Evolutionary conservation across 2,329 filamentous ascomycete genomes (phyloP), one percentile per base, ranked within the genome.

Genomic region (Fusarium sp.): DNA sequence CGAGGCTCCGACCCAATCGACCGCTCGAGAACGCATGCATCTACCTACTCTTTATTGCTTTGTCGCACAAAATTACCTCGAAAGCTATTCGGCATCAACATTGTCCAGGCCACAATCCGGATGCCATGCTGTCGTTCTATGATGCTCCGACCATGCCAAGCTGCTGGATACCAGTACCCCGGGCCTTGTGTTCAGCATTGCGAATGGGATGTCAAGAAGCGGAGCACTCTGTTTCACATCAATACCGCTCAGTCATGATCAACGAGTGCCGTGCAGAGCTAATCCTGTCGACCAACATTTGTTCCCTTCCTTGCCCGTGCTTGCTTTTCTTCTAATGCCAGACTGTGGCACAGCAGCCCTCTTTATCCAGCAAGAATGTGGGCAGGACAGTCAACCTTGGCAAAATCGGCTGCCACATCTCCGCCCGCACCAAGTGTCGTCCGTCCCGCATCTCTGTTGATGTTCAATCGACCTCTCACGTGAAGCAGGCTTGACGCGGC

Each of bases 401-500:
- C 53, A 29, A 44, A 46, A 16, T 31, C 46, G 27, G 17, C 46
- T 53, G 27, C 17, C 27, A 31, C 46, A 31, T 53, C 46, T 31
- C 46, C 46, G 46, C 46, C 46, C 46, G 46, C 46, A 53, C 46
- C 46, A 53, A 53, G 46, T 53, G 27, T 40, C 49, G 31, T 49
- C 44, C 49, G 31, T 49, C 44, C 64, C 57, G 38, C 53, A 44
- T 61, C 57, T 70, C 66, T 27, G 9, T 64, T 55, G 56, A 55
- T 64, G 49, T 64, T 64, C 63, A 65, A 64, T 44, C 64, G 59
- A 46, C 60, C 22, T 59, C 65, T 73, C 75, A 78, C 75, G 74
- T 77, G 75, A 77, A 77, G 70, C 67, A 61, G 63, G 67, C 66
- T 73, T 77, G 70, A 77, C 75, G 74, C 75, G 72, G 72, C 66